Evolutionary conservation across 192 early-diverging fungal species (phyloP).

Genomic region (Umbelopsis isabellina): DNA sequence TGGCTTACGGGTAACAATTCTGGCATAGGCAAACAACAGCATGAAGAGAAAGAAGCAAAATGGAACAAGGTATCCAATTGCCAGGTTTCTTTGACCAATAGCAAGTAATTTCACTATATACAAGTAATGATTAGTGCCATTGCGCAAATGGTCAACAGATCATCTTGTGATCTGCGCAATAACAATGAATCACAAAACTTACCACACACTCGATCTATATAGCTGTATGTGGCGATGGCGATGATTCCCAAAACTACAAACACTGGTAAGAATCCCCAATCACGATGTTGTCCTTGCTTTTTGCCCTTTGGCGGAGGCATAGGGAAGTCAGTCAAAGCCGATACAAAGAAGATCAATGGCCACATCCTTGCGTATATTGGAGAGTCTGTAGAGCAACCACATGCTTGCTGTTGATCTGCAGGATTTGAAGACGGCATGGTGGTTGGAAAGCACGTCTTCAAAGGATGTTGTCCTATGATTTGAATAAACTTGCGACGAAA

Average conservation of each 20-base stretch:
- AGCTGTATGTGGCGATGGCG: constrained; percentile 29
- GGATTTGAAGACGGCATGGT: constrained; percentile 15
- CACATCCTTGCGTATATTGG: constrained; percentile 19
- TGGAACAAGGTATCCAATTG: constrained; percentile 41
- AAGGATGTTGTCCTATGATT: constrained; percentile 17
- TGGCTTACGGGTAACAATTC: constrained; percentile 43
- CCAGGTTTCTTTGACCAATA: constrained; percentile 15
- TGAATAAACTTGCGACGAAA: constrained; percentile 11
- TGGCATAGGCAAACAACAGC: constrained; percentile 45
- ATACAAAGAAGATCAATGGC: constrained; percentile 29
- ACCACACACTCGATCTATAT: constrained; percentile 28
- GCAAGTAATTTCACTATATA: constrained; percentile 26
- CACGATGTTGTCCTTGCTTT: constrained; percentile 28
- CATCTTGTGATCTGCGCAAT: neutral
- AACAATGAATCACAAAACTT: neutral
- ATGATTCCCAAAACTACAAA: constrained; percentile 25
- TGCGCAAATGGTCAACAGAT: neutral
- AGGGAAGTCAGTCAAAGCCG: constrained; percentile 28
- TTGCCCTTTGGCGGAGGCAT: constrained; percentile 28
- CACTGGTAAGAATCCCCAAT: constrained; percentile 36
- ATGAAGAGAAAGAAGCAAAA: constrained; percentile 40
- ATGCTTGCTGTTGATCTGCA: constrained; percentile 15
- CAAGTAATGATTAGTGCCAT: neutral
- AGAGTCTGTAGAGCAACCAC: constrained; percentile 21
- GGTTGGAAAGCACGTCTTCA: constrained; percentile 13